Conservation (phyloP, 768 basidiomycete genomes). For the Dendrothele bispora region DNA sequence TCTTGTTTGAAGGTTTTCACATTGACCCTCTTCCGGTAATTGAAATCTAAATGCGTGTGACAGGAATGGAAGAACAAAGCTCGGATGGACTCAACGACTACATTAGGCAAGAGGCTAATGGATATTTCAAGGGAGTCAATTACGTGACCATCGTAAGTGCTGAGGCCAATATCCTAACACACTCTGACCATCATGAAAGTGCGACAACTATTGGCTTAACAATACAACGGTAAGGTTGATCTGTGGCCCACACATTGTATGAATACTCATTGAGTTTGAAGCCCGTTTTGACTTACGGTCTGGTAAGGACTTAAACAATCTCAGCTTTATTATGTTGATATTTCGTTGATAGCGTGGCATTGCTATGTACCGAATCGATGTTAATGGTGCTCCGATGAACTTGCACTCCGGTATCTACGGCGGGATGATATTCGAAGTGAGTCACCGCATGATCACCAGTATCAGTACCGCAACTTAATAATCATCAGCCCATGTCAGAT, state of each 20-base stretch:
- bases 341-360: no score
- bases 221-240: no score
- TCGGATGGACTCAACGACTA: slow-evolving; percentile 70
- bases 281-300: no score
- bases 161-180: neutral
- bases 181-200: slow-evolving; percentile 37
- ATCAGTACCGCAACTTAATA: no score
- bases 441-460: no score
- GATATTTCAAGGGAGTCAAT: slow-evolving; percentile 86
- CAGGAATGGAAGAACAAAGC: slow-evolving; percentile 86
- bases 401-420: slow-evolving; percentile 91
- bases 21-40: no score
- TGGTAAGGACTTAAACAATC: no score
- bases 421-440: slow-evolving; percentile 73
- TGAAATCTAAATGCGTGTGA: slow-evolving; percentile 99
- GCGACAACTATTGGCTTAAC: slow-evolving; percentile 94
- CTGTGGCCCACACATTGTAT: slow-evolving; percentile 85
- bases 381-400: slow-evolving; percentile 85
- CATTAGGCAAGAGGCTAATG: no score
- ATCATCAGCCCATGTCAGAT: slow-evolving; percentile 96
- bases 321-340: no score
- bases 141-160: slow-evolving; percentile 84
- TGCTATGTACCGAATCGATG: slow-evolving; percentile 78
- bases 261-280: no score
- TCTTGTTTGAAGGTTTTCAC: slow-evolving; percentile 97